Evolutionary conservation across 495 filamentous ascomycete species (phyloP), one percentile per base, ranked within the genome.

Genomic region (Patellaria atrata): DNA sequence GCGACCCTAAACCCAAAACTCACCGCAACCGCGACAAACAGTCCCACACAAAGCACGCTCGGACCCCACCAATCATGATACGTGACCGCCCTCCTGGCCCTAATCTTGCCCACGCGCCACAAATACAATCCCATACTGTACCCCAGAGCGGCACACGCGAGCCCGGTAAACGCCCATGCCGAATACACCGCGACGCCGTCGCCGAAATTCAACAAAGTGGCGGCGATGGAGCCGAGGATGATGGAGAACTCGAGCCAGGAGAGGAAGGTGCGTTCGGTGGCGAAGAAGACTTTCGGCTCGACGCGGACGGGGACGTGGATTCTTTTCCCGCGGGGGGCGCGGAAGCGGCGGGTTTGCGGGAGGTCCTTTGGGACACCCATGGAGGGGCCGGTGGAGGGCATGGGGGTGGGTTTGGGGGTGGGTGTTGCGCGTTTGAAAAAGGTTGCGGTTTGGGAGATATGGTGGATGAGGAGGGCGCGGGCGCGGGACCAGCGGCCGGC

Each of bases 171-270:
- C 0, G 82, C 72, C 7, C 75, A 79, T 2, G 70, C 53, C 27
- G 87, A 75, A 12, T 76, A 64, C 22, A 69, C 32, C 33, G 42
- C 36, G 28, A 63, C 55, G 18, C 58, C 53, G 22, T 71, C 58
- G 29, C 75, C 72, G 52, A 97, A 97, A 63, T 97, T 97, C 26
- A 97, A 72, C 22, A 96, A 63, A 3, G 85, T 80, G 13, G 82
- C 80, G 5, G 89, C 86, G 40, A 97, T 93, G 37, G 82, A 79
- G 47, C 80, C 82, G 16, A 97, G 73, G 52, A 94, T 79, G 59
- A 97, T 89, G 30, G 76, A 81, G 62, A 89, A 94, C 59, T 97
- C 87, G 37, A 96, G 81, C 89, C 89, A 97, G 23, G 83, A 79
- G 41, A 97, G 69, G 58, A 94, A 97, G 9, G 89, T 97, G 40